Evolutionary conservation across 805 yeast genomes (phyloP).

Genomic region (Ogataea paradorogensis): DNA sequence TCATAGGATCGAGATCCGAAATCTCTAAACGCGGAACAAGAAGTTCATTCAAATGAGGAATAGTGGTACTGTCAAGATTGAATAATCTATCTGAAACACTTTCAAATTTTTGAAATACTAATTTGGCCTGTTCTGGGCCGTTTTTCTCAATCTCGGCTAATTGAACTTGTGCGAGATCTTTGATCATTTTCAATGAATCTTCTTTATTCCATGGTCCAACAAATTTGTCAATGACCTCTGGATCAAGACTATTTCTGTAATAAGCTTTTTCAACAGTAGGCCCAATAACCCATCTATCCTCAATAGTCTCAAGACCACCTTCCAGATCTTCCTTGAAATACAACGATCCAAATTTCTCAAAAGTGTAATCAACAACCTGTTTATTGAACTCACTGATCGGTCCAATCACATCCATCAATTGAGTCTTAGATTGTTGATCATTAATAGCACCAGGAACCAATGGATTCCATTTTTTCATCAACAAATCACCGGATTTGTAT

Average conservation of each 20-base stretch:
- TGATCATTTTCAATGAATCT: constrained; percentile 60
- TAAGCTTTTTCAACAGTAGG: constrained; percentile 80
- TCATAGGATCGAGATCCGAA: constrained; percentile 91
- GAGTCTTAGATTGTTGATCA: constrained; percentile 45
- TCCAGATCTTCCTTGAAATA: constrained; percentile 74
- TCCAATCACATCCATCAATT: constrained; percentile 58
- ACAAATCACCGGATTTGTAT: constrained; percentile 68
- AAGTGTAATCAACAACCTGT: constrained; percentile 41
- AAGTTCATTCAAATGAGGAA: constrained; percentile 61
- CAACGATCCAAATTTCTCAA: constrained; percentile 76
- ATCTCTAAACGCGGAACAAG: constrained; percentile 69
- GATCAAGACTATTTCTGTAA: constrained; percentile 67
- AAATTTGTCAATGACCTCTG: constrained; percentile 44
- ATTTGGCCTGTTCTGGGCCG: constrained; percentile 51
- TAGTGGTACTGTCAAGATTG: constrained; percentile 47
- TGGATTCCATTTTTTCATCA: constrained; percentile 93
- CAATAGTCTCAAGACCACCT: constrained; percentile 10
- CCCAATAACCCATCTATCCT: constrained; percentile 82
- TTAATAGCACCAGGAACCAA: constrained; percentile 55
- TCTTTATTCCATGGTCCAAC: constrained; percentile 77
- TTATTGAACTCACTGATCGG: constrained; percentile 58
- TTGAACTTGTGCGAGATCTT: constrained; percentile 64
- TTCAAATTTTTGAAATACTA: constrained; percentile 60
- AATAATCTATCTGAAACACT: constrained; percentile 58
- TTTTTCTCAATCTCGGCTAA: constrained; percentile 42